Base-by-base conservation (phyloP, 1,284 basidiomycete species). In the Malassezia caprae region DNA sequence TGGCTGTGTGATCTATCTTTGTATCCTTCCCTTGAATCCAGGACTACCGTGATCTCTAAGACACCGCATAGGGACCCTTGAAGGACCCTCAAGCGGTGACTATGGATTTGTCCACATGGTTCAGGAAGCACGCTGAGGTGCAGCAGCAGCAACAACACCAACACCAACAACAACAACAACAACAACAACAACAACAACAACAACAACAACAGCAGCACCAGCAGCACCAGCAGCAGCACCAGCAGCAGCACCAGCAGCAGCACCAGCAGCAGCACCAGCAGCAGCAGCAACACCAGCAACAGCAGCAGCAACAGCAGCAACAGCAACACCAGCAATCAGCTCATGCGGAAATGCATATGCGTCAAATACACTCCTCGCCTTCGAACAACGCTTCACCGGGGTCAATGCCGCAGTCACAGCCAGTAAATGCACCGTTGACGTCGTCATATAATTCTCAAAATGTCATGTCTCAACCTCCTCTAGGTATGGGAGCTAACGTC, bases 41-140 rank as follows among this genome's bases (percentile, higher is more conserved):
- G 35, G 19, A 37, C 10, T 13, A 37, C 19, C 13, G 8, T 8
- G n/a, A 12, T 32, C 31, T 32, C 31, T 32, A 3, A 19, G 35
- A 37, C 8, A 37, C 35, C 35, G 35, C 35, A 17, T 37, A n/a
- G 35, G 24, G 24, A 26, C 41, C 26, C 27, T 13, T 3, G 26
- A 17, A 26, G 26, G 40, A 26, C 6, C 40, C 40, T 26, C 3
- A 10, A 3, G 42, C 24, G 26, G 42, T 28, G 15, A 23, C 48
- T 10, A 51, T 51, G 48, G 40, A 54, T 37, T 27, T 48, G 17
- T 48, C 53, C 11, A 43, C 53, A 23, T 54, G 53, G 53, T 42
- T 54, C 24, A 39, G 53, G 23, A 48, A 48, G 23, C 47, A 54
- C 31, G 44, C 35, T 19, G 46, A 54, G 24, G 35, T 48, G 30